These are phyloP conservation scores for Aureobasidium uvarum DNA, from an alignment of 2,329 filamentous ascomycete species.

Conservation along the genomic window DNA sequence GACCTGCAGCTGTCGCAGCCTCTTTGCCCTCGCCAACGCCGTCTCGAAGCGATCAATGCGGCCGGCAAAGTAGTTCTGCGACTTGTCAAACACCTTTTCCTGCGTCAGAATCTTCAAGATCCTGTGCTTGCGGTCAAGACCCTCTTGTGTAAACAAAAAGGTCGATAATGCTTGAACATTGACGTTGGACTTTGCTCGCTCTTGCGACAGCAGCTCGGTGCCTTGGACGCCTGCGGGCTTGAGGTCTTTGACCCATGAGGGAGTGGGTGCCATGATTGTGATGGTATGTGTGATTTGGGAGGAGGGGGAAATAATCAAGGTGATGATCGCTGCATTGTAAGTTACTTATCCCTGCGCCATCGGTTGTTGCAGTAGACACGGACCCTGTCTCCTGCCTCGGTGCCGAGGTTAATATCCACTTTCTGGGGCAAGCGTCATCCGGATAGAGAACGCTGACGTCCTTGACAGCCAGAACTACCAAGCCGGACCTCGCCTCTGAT, in stretches of 20 bases:
- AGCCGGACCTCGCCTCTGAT: background rate
- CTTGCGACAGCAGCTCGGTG: conserved; percentile 64
- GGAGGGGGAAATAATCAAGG: conserved; percentile 8
- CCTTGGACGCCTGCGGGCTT: conserved; percentile 67
- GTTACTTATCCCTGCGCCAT: conserved; percentile 11
- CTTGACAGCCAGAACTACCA: background rate
- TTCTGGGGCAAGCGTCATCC: conserved; percentile 8
- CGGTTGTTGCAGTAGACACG: background rate
- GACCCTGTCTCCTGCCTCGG: conserved; percentile 18
- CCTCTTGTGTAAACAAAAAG: conserved; percentile 67
- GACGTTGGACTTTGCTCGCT: conserved; percentile 66
- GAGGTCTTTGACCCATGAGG: conserved; percentile 65
- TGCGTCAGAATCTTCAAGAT: conserved; percentile 64
- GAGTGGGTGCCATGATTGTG: conserved; percentile 35
- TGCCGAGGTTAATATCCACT: conserved; percentile 5
- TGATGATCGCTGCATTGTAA: conserved; percentile 16
- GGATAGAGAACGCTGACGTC: conserved; percentile 12
- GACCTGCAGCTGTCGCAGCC: conserved; percentile 62
- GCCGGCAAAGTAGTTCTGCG: conserved; percentile 72
- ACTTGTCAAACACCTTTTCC: conserved; percentile 74
- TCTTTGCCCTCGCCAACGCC: conserved; percentile 68
- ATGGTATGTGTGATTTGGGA: background rate
- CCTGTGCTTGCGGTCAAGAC: conserved; percentile 58
- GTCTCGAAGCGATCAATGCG: conserved; percentile 67
- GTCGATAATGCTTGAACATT: conserved; percentile 65